Base-by-base conservation (phyloP, 495 filamentous ascomycete genomes). In the Xylaria curta region DNA sequence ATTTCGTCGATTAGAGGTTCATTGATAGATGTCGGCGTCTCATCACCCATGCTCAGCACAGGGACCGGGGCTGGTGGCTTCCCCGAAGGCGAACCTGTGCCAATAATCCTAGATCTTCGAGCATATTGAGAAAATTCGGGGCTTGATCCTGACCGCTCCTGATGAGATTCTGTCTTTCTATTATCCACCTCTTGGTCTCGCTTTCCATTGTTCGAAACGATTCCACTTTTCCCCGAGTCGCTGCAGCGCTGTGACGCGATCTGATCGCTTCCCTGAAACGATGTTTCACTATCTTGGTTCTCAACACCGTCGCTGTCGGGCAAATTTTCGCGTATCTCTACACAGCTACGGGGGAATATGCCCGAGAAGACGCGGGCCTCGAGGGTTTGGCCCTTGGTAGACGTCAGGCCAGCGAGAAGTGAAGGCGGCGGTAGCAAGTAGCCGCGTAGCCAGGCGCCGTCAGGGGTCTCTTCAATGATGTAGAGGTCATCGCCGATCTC, bases 1-100 rank as follows among this genome's bases (percentile, higher is more conserved):
- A 98, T 98, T 78, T 99, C 96, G 80, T 98, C 97, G 13, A 99
- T 94, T 68, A 99, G 83, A 3, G 96, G 96, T 79, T 99, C 96
- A 31, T 92, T 88, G 15, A 89, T 86, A 3, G 94, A 97, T 2
- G 92, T 95, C 4, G 94, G 91, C 0, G 94, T 97, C 84, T 99
- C 96, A 73, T 99, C 96, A 31, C 97, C 97, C 76, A 98, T 93
- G 79, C 97, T 97, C 47, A 99, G 86, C 93, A 97, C 95, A 9
- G 96, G 96, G 3, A 99, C 97, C 0, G 96, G 96, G 10, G 97
- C 97, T 2, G 93, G 88, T 33, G 94, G 97, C 75, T 93, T 92
- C 17, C 92, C 91, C 36, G 85, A 87, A 40, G 63, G 40, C 44
- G 56, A 63, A 44, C 64, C 49, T 3, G 66, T 33, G 28, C 74